phyloP scores from a whole-genome alignment of 148 eudicot species.

The Rhododendron williamsianum region DNA sequence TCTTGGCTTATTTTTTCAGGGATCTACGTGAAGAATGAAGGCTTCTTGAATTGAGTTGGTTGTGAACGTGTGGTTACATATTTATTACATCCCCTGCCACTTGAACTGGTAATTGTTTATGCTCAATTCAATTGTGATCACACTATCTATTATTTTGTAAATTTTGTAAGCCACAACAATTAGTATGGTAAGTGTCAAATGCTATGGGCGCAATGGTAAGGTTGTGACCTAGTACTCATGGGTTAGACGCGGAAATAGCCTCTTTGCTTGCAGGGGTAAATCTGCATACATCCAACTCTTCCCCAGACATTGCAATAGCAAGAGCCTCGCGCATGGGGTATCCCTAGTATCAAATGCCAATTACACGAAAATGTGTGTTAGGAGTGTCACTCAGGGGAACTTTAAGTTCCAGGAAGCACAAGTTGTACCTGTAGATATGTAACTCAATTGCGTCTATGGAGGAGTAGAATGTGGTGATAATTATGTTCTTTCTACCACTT shows the following conservation, averaged over 20 bases:
- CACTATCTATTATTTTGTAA: too few relatives aligned
- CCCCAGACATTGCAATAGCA: not conserved
- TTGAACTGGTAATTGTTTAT: too few relatives aligned
- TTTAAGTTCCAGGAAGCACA: not conserved
- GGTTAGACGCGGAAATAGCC: not conserved
- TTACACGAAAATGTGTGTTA: not conserved
- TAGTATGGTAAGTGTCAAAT: too few relatives aligned
- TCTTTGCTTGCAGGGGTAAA: not conserved
- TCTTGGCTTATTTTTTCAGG: not conserved
- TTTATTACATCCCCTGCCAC: not conserved
- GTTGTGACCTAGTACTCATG: not conserved
- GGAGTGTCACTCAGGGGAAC: not conserved
- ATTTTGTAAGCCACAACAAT: too few relatives aligned
- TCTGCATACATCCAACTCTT: not conserved
- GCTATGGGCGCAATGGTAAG: too few relatives aligned
- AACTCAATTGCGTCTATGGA: not conserved
- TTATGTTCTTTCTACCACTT: not conserved
- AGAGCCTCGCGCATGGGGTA: not conserved
- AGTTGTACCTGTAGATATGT: not conserved
- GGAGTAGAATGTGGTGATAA: not conserved
- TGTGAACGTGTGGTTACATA: not conserved
- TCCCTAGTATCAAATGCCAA: not conserved
- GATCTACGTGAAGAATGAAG: not conserved
- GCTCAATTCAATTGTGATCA: too few relatives aligned
- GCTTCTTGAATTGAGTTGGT: not conserved